Evolutionary conservation across 495 filamentous ascomycete genomes (phyloP).

Genomic region (Penicillium bialowiezense): DNA sequence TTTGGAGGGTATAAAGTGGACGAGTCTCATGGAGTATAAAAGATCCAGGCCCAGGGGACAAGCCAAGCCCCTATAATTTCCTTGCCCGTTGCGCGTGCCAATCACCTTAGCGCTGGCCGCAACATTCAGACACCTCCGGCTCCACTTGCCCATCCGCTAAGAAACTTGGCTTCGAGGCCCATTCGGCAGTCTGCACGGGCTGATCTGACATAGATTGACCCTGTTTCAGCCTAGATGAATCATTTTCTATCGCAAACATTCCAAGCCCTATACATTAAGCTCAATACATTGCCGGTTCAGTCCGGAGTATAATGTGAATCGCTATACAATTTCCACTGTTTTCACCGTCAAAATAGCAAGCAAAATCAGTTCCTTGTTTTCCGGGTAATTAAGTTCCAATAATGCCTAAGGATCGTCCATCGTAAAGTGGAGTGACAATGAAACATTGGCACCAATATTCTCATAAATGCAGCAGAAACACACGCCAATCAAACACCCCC

Average conservation of each 20-base stretch:
- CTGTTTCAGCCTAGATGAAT: constrained; percentile 14
- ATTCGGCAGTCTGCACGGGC: constrained; percentile 9
- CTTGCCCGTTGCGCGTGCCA: constrained; percentile 2
- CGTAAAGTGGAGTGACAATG: background rate
- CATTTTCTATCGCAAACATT: too few species aligned
- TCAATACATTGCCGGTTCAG: too few species aligned
- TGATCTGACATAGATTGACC: constrained; percentile 13
- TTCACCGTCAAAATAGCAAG: too few species aligned
- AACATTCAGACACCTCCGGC: constrained; percentile 9
- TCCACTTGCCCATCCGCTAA: constrained; percentile 15
- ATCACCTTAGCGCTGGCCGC: constrained; percentile 1
- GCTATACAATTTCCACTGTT: too few species aligned
- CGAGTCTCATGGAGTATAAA: background rate
- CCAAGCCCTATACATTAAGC: too few species aligned
- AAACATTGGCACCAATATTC: constrained; percentile 1
- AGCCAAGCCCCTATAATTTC: background rate
- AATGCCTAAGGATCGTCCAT: background rate
- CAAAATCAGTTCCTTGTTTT: background rate
- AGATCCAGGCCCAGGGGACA: background rate
- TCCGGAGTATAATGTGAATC: too few species aligned
- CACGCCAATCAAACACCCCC: background rate
- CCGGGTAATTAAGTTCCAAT: background rate
- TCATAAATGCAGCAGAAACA: background rate
- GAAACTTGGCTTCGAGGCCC: constrained; percentile 26
- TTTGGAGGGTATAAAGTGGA: too few species aligned